Evolutionary conservation across 441 rosid species (phyloP).

Genomic region (Jatropha podagrica): DNA sequence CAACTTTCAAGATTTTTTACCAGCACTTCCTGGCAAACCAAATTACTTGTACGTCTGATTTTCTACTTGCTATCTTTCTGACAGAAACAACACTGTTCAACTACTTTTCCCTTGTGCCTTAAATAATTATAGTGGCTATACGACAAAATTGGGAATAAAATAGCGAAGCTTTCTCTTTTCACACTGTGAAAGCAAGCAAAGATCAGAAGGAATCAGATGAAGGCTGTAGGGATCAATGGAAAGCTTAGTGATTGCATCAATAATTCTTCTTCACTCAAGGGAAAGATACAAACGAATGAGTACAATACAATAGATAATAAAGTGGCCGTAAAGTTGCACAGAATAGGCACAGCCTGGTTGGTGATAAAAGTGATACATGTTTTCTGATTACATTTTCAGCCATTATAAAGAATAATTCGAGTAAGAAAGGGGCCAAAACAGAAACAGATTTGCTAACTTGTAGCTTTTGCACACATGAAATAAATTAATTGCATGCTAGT

Average conservation of each 20-base stretch:
- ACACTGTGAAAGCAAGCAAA: neutral
- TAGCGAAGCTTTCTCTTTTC: neutral
- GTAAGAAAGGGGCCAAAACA: neutral
- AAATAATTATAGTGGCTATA: neutral
- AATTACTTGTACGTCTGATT: neutral
- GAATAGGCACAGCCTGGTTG: constrained; percentile 7
- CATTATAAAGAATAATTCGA: neutral
- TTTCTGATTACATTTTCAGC: neutral
- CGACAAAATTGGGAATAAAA: neutral
- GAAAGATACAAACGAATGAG: neutral
- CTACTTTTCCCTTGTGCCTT: neutral
- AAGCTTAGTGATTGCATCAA: neutral
- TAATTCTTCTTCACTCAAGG: neutral
- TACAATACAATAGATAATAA: neutral
- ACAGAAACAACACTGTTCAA: neutral
- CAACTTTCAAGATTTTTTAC: neutral
- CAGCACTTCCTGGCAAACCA: neutral
- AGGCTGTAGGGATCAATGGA: neutral
- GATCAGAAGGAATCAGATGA: neutral
- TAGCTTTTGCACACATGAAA: neutral
- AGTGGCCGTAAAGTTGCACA: neutral
- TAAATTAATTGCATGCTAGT: neutral
- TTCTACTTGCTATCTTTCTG: neutral
- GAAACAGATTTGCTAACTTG: neutral
- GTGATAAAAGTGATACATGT: neutral